Evolutionary conservation across 148 eudicot species (phyloP), one percentile per base, ranked within the genome.

Genomic region (Chenopodium album): DNA sequence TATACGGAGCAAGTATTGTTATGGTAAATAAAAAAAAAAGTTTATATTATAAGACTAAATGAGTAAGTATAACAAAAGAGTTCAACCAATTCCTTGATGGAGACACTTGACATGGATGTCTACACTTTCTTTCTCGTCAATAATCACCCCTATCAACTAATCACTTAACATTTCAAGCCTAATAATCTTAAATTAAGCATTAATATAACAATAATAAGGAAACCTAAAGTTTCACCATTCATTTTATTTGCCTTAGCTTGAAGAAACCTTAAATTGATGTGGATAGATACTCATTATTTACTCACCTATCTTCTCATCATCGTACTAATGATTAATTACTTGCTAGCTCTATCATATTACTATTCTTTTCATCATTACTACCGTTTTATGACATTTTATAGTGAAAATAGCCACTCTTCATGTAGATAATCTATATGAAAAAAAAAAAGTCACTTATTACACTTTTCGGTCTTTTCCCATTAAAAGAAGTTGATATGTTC

Each of bases 241-340:
- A 37, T 22, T 77, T 22, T 1, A 37, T 77, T 77, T 77, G 79
- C 71, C 71, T 77, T 76, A 34, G n/a, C 71, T 77, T 78, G 62
- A 79, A 79, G 82, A 79, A 79, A 79, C 54, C 50, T 71, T 71
- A 22, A 54, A 34, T 19, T 71, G 82, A 79, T 56, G 29, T 70
- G 31, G 64, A 23, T 69, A 12, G 2, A 37, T 23, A 34, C 82
- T 72, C 76, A 41, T 72, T 73, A 41, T 72, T 73, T 34, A 80
- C 76, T 26, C 70, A 72, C 37, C 77, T 9, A 80, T 44, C 16
- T 23, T 73, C 34, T 23, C 4, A 10, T 23, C 4, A 10, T 50
- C 3, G 67, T 48, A 28, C 64, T 66, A 68, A 78, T 29, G 6
- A 48, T 71, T 44, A 31, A 48, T 71, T 44, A 31, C 28, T 10